Base-by-base conservation (phyloP, 306 rosid genomes). In the Medicago ruthenica region DNA sequence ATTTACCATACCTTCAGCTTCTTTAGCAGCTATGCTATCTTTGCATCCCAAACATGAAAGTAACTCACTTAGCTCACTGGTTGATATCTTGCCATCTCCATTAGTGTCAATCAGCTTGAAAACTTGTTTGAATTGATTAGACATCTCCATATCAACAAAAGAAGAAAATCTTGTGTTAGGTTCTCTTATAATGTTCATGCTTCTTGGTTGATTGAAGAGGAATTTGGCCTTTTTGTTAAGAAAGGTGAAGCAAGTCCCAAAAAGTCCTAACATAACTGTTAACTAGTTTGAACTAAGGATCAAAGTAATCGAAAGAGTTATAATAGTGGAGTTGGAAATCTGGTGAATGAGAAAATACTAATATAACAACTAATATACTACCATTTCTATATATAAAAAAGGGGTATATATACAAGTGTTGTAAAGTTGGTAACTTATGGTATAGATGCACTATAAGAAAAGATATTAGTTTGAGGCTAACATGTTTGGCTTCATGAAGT, bases 1-100 rank as follows among this genome's bases (percentile, higher is more conserved):
- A 42, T 69, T 85, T 50, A 88, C 85, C 76, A 92, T 88, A 18
- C 85, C 74, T 48, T 89, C 88, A 5, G 97, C 96, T 77, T 92
- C 96, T 72, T 79, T 70, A 6, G 66, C 55, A 10, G 89, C 89
- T 4, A 5, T 55, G 18, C 75, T 61, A 64, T 83, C 85, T 9
- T 79, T 71, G 80, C 79, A 60, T 67, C 88, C 89, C 6, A 91
- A 84, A 75, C 91, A 82, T 39, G 67, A 44, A 7, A 91, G 88
- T 37, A 87, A 65, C 59, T 83, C 74, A 22, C 85, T 76, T 13
- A 91, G 88, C 84, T 91, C 97, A 4, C 53, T 59, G 16, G 87
- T 37, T 44, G 94, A 91, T 24, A 91, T 81, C 48, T 86, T 89
- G 2, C 94, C 94, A 8, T 89, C 97, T 6, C 92, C 92, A 22